A percentile compares a stretch with the other conserved stretches of the same genome.
Evolutionary conservation across 2,329 filamentous ascomycete genomes (phyloP).

Genomic region (Ramularia endophylla): DNA sequence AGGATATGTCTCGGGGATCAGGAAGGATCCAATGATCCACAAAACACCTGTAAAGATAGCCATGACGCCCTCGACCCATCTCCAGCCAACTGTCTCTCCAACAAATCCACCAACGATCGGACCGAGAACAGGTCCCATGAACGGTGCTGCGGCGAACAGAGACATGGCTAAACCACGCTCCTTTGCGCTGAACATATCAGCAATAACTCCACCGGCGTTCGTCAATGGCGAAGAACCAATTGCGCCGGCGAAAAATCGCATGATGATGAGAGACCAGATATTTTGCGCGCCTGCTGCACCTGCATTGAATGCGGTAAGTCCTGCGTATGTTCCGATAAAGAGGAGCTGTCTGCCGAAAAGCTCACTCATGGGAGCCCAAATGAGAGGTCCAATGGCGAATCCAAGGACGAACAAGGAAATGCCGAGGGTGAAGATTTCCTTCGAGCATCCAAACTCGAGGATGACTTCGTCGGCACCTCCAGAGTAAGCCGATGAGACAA

Average conservation of each 20-base stretch:
- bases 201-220: slow-evolving; percentile 43
- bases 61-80: slow-evolving; percentile 61
- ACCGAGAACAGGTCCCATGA: slow-evolving; percentile 56
- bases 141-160: slow-evolving; percentile 61
- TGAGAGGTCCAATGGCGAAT: slow-evolving; percentile 49
- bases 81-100: slow-evolving; percentile 57
- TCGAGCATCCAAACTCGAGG: slow-evolving; percentile 46
- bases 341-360: slow-evolving; percentile 46
- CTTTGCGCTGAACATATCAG: slow-evolving; percentile 40
- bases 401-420: slow-evolving; percentile 60
- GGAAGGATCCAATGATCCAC: slow-evolving; percentile 48
- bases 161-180: slow-evolving; percentile 50
- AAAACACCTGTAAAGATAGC: slow-evolving; percentile 58
- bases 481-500: slow-evolving; percentile 63
- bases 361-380: slow-evolving; percentile 51
- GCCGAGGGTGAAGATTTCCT: slow-evolving; percentile 54
- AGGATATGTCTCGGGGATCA: slow-evolving; percentile 56
- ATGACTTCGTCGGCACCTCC: slow-evolving; percentile 53
- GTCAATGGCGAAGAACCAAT: slow-evolving; percentile 41
- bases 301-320: slow-evolving; percentile 37
- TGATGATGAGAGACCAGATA: slow-evolving; percentile 39
- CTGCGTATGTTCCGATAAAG: slow-evolving; percentile 33
- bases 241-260: slow-evolving; percentile 42
- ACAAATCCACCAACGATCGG: slow-evolving; percentile 63
- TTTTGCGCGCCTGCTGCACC: slow-evolving; percentile 40